These are phyloP conservation scores for Flammula alnicola DNA, from an alignment of 1,284 basidiomycete species.

Conservation along the genomic window DNA sequence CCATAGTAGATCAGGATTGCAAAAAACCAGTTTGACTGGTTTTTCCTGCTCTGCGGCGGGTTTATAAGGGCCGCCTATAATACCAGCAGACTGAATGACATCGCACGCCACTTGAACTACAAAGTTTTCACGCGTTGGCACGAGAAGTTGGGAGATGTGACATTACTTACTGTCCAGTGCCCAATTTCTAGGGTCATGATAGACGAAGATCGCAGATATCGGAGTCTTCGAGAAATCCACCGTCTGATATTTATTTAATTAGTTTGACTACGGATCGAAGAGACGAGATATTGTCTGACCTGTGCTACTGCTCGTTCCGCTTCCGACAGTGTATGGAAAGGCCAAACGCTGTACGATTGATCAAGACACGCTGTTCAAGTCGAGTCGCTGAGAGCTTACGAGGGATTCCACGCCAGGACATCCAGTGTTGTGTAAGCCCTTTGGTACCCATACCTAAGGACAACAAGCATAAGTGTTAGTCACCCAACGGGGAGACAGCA, in stretches of 20 bases:
- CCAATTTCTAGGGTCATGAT: conserved; percentile 96
- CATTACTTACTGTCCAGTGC: conserved; percentile 68
- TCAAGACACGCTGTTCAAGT: conserved; percentile 4
- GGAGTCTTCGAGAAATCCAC: conserved; percentile 76
- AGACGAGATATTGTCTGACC: conserved; percentile 45
- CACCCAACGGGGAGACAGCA: too few relatives aligned
- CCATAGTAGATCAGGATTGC: conserved; percentile 92
- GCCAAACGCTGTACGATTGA: conserved; percentile 72
- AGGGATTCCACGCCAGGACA: conserved; percentile 82
- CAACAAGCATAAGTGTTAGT: conserved; percentile 15
- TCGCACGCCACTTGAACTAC: conserved; percentile 82
- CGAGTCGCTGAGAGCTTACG: conserved; percentile 49
- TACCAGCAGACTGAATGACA: conserved; percentile 71
- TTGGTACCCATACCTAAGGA: conserved; percentile 82
- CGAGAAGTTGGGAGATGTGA: background rate
- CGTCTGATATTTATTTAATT: conserved; percentile 34
- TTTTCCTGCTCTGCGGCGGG: conserved; percentile 37
- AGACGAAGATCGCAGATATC: conserved; percentile 86
- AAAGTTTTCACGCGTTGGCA: background rate
- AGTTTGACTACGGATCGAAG: background rate
- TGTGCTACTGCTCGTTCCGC: conserved; percentile 65
- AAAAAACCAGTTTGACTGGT: conserved; percentile 83
- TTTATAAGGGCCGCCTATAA: conserved; percentile 59
- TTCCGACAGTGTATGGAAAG: conserved; percentile 72
- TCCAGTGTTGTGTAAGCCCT: conserved; percentile 87